Base-by-base conservation (phyloP, 441 rosid species). In the Eruca vesicaria region DNA sequence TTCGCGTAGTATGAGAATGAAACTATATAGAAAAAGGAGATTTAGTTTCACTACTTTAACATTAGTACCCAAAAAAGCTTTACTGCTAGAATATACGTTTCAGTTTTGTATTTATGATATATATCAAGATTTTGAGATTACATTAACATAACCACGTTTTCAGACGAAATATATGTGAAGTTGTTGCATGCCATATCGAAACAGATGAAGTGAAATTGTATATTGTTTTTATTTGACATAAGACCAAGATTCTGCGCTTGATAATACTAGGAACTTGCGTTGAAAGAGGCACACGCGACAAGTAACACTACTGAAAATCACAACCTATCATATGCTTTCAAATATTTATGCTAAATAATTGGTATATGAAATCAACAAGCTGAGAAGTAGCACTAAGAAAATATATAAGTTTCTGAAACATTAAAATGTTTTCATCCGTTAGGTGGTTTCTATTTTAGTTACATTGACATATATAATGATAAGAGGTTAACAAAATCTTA, bases 221-320 rank as follows among this genome's bases (percentile, higher is more conserved):
- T 18, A 43, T 8, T 18, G 18, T 52, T 19, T 31, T 58, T 9
- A 48, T 63, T 18, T 50, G 68, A 63, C 7, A 18, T 2, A 55
- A 69, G 71, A 63, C 75, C 74, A 76, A 69, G 70, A 76, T 69
- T 76, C 66, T 14, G 36, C 60, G 59, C 50, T 55, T 63, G 31
- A 69, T 63, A 56, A 63, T 0, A 20, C 69, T 76, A 21, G 70
- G 75, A 69, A 76, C 74, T 63, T 69, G 70, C 60, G 70, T 41
- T 63, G 66, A 69, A 62, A 63, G 23, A 60, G 9, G 58, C 79
- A 68, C 21, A 8, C 18, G 61, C 18, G 61, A 75, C 75, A 69
- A 59, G 43, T 23, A 23, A 23, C 26, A 23, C 26, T 23, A 23
- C 26, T 23, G 26, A 23, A 23, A 23, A 23, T 23, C 26, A 23